Percentiles rank a stretch among this genome's conserved stretches.
Evolutionary conservation across 768 basidiomycete species (phyloP).

Genomic region (Suillus discolor): DNA sequence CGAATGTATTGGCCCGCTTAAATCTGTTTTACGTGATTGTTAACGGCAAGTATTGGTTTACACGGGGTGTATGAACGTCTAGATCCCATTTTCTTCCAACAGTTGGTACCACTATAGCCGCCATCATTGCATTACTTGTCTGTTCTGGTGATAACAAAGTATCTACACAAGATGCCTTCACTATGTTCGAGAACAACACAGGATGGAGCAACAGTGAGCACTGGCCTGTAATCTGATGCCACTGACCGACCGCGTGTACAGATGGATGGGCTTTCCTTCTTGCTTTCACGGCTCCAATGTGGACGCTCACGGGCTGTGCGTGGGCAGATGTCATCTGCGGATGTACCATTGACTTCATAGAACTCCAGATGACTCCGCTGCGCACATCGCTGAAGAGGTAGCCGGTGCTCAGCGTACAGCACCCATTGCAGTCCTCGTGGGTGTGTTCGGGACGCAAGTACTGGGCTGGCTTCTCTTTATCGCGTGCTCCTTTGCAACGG

Average conservation of each 20-base stretch:
- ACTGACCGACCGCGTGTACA: slow-evolving; percentile 25
- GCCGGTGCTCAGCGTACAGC: slow-evolving; percentile 64
- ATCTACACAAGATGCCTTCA: slow-evolving; percentile 71
- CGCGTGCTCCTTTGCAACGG: slow-evolving; percentile 64
- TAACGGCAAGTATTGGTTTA: slow-evolving; percentile 48
- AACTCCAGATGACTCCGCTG: slow-evolving; percentile 68
- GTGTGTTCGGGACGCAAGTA: slow-evolving; percentile 58
- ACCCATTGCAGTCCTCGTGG: slow-evolving; percentile 69
- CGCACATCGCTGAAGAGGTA: slow-evolving; percentile 75
- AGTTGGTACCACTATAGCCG: slow-evolving; percentile 69
- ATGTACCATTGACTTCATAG: slow-evolving; percentile 4
- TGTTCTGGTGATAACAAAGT: slow-evolving; percentile 57
- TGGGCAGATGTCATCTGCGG: slow-evolving; percentile 5
- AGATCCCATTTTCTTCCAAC: slow-evolving; percentile 2
- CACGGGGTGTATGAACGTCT: slow-evolving; percentile 1
- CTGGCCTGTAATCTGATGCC: neutral
- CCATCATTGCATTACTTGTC: slow-evolving; percentile 61
- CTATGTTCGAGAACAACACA: slow-evolving; percentile 68
- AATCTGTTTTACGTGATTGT: slow-evolving; percentile 70
- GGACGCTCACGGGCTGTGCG: slow-evolving; percentile 78
- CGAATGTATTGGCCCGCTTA: slow-evolving; percentile 62
- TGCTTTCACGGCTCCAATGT: slow-evolving; percentile 76
- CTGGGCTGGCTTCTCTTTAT: slow-evolving; percentile 71
- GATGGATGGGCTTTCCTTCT: slow-evolving; percentile 76
- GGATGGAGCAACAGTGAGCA: slow-evolving; percentile 64